Conservation (phyloP, 2,329 filamentous ascomycete species). For the Phialemoniopsis sp. region DNA sequence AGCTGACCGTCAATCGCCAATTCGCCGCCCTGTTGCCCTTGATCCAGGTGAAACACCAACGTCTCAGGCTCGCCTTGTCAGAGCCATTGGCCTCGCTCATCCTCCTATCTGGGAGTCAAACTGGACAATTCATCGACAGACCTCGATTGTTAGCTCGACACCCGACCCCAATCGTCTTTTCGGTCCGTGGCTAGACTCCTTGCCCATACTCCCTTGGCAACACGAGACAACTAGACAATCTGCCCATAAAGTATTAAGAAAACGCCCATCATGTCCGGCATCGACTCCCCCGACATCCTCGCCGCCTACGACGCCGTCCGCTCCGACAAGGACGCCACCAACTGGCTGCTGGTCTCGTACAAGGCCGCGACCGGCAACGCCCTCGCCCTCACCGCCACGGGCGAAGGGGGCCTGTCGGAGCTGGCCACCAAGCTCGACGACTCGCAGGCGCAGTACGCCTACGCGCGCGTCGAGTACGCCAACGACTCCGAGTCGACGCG, state of each 20-base stretch:
- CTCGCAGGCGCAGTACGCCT: conserved; percentile 60
- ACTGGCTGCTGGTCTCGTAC: conserved; percentile 66
- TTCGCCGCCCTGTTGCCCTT: no score
- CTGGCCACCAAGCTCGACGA: conserved; percentile 53
- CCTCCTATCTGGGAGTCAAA: no score
- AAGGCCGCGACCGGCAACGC: conserved; percentile 49
- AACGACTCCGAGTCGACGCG: conserved; percentile 67
- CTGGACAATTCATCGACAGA: no score
- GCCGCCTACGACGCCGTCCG: conserved; percentile 65
- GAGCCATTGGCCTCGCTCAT: no score
- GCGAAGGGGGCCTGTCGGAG: conserved; percentile 56
- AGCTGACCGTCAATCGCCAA: no score
- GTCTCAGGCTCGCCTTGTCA: no score
- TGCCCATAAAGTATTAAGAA: no score
- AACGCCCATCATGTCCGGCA: conserved; percentile 45
- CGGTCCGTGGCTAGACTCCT: no score
- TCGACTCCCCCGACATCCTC: conserved; percentile 54
- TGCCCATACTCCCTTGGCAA: no score
- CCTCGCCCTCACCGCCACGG: conserved; percentile 52
- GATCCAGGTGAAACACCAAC: no score
- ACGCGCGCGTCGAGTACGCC: conserved; percentile 63
- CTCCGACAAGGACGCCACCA: conserved; percentile 60
- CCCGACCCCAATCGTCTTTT: no score
- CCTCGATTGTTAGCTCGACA: no score
- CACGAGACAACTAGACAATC: neutral